A percentile compares a stretch with the other conserved stretches of the same genome.
Conservation (phyloP, 1,284 basidiomycete genomes). For the Erythrobasidium hasegawianum region DNA sequence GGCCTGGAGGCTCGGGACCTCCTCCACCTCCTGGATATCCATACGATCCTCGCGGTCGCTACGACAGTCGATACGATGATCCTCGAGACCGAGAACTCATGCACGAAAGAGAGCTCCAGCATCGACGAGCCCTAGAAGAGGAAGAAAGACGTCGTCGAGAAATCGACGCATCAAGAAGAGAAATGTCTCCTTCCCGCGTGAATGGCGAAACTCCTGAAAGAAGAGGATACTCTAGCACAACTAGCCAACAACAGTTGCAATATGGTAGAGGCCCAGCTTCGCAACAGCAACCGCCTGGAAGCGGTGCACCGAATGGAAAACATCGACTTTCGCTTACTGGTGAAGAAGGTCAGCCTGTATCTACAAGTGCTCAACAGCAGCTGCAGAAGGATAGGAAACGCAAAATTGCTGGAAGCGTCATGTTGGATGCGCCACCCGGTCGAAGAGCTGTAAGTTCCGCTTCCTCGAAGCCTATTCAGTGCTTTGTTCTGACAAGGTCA, state of each 20-base stretch:
- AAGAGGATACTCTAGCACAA: not conserved
- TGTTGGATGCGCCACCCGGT: not conserved
- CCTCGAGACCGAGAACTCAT: not conserved
- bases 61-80: slow-evolving; percentile 3
- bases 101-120: not conserved
- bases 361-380: not conserved
- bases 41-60: not conserved
- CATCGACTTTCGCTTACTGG: not conserved
- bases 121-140: not conserved
- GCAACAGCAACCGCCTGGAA: not conserved
- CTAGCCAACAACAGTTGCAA: not conserved
- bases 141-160: not conserved
- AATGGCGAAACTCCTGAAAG: not conserved
- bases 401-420: not conserved
- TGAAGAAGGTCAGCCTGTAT: not conserved
- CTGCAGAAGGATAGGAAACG: not conserved
- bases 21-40: not conserved
- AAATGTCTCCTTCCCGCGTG: not conserved
- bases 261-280: not conserved
- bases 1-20: not conserved
- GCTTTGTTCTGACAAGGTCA: too few relatives aligned
- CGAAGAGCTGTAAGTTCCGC: not conserved
- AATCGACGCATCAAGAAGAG: not conserved
- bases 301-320: not conserved
- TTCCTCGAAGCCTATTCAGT: too few relatives aligned